Percentiles rank a stretch among this genome's conserved stretches.
Evolutionary conservation across 1,139 yeast genomes (phyloP).

Genomic region (Zygosaccharomyces pseudobailii): DNA sequence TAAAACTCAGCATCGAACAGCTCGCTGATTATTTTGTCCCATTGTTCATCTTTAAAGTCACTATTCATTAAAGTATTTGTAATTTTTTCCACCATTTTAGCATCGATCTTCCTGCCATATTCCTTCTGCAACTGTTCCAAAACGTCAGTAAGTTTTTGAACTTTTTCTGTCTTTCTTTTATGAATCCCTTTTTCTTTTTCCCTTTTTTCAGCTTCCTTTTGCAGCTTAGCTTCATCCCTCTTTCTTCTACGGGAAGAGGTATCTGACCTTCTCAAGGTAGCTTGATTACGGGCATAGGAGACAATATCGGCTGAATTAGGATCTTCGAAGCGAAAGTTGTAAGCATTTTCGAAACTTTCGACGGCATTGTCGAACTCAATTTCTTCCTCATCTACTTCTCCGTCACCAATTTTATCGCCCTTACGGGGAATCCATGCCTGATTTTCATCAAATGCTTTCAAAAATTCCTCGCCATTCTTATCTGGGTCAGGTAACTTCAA

Average conservation of each 20-base stretch:
- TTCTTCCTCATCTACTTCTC: slow-evolving; percentile 45
- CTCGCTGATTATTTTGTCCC: slow-evolving; percentile 86
- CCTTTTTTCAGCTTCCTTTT: slow-evolving; percentile 46
- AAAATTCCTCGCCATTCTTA: slow-evolving; percentile 58
- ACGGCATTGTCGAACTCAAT: slow-evolving; percentile 90
- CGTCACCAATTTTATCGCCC: slow-evolving; percentile 46
- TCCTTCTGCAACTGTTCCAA: slow-evolving; percentile 73
- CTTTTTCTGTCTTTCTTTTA: slow-evolving; percentile 69
- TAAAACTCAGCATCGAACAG: slow-evolving; percentile 82
- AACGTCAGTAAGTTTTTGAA: slow-evolving; percentile 73
- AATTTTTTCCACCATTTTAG: slow-evolving; percentile 50
- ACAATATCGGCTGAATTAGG: slow-evolving; percentile 86
- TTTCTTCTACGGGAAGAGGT: slow-evolving; percentile 73
- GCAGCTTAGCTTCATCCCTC: slow-evolving; percentile 66
- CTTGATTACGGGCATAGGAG: slow-evolving; percentile 95
- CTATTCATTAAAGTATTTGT: slow-evolving; percentile 75
- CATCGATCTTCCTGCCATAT: slow-evolving; percentile 73
- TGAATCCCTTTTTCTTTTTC: slow-evolving; percentile 59
- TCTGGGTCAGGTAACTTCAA: slow-evolving; percentile 62
- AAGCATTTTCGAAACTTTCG: slow-evolving; percentile 85
- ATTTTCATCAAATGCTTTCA: slow-evolving; percentile 63
- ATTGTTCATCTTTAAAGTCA: slow-evolving; percentile 85
- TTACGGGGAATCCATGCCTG: slow-evolving; percentile 85
- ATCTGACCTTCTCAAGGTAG: slow-evolving; percentile 79
- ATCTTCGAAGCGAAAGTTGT: slow-evolving; percentile 92